These are phyloP conservation scores for rapeseed (Brassica napus) DNA, from an alignment of 345 rosid genomes.

Conservation along the genomic window Da-Ae NC_063449.1:23326001-23326500, in stretches of 20 bases:
- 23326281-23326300: conserved; percentile 33
- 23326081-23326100: too few relatives aligned
- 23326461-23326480: too few relatives aligned
- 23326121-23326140: conserved; percentile 55
- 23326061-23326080: neutral
- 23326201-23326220: conserved; percentile 52
- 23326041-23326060: neutral
- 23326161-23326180: conserved; percentile 69
- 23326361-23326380: conserved; percentile 25
- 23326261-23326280: conserved; percentile 65
- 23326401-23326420: too few relatives aligned
- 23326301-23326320: conserved; percentile 30
- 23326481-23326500: too few relatives aligned
- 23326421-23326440: too few relatives aligned
- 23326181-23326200: conserved; percentile 65
- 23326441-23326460: too few relatives aligned
- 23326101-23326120: neutral
- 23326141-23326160: conserved; percentile 75
- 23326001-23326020: neutral
- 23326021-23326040: neutral
- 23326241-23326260: conserved; percentile 45
- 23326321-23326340: conserved; percentile 20
- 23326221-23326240: conserved; percentile 62
- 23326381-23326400: conserved; percentile 33
- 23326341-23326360: neutral